Evolutionary conservation across 495 filamentous ascomycete species (phyloP).

Genomic region (Gamarada debralockiae): DNA sequence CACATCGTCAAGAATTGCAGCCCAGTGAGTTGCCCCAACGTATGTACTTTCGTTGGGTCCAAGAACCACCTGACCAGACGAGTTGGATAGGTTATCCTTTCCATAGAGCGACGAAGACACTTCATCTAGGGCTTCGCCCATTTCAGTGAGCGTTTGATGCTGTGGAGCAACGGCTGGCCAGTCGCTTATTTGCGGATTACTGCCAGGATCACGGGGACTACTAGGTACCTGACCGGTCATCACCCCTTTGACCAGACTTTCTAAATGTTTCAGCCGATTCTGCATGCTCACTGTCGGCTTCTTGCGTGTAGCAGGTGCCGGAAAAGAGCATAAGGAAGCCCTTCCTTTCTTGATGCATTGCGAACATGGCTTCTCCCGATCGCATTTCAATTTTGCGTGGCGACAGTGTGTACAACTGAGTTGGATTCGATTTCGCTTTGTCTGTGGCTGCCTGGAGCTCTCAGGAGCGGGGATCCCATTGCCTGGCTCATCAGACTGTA

Average conservation of each 20-base stretch:
- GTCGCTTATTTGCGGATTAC: neutral
- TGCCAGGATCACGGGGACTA: neutral
- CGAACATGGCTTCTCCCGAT: slow-evolving; percentile 20
- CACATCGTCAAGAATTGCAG: slow-evolving; percentile 49
- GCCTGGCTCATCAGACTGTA: neutral
- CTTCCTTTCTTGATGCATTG: slow-evolving; percentile 42
- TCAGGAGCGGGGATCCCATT: neutral
- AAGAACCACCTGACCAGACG: slow-evolving; percentile 17
- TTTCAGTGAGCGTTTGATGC: slow-evolving; percentile 2
- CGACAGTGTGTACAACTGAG: slow-evolving; percentile 21
- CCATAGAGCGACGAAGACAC: neutral
- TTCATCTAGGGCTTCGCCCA: slow-evolving; percentile 15
- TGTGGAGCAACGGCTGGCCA: neutral
- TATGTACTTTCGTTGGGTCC: slow-evolving; percentile 30
- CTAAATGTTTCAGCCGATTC: slow-evolving; percentile 47
- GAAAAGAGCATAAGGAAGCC: slow-evolving; percentile 39
- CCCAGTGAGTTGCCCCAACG: slow-evolving; percentile 50
- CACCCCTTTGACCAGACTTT: slow-evolving; percentile 41
- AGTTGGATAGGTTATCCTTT: slow-evolving; percentile 9
- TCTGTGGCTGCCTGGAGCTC: neutral
- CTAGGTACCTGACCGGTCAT: slow-evolving; percentile 12
- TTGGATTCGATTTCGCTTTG: slow-evolving; percentile 18
- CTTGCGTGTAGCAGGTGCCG: slow-evolving; percentile 37
- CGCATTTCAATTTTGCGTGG: slow-evolving; percentile 21
- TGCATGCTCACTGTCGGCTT: slow-evolving; percentile 41